These are phyloP conservation scores for Trichocladium antarcticum DNA, from an alignment of 495 filamentous ascomycete genomes.

Conservation along the genomic window DNA sequence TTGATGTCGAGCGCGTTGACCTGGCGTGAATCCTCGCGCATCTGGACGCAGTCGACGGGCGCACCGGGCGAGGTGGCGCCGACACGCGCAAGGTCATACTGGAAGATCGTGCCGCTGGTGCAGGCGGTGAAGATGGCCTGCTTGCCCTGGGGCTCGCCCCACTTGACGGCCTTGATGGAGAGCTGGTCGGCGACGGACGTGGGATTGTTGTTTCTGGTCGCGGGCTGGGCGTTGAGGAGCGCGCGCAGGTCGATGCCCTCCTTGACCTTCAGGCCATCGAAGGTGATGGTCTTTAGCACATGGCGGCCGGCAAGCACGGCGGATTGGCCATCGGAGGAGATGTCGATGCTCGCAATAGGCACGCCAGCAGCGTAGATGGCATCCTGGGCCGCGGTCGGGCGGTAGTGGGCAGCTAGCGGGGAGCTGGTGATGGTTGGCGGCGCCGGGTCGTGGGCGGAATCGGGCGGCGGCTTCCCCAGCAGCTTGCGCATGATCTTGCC, in stretches of 20 bases:
- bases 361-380: slow-evolving; percentile 60
- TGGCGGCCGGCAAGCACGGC: slow-evolving; percentile 74
- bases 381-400: slow-evolving; percentile 61
- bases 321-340: slow-evolving; percentile 61
- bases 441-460: slow-evolving; percentile 28
- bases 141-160: slow-evolving; percentile 46
- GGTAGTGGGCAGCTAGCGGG: slow-evolving; percentile 30
- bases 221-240: slow-evolving; percentile 58
- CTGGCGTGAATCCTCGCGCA: slow-evolving; percentile 73
- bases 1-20: slow-evolving; percentile 88
- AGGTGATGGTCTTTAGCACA: slow-evolving; percentile 69
- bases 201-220: slow-evolving; percentile 44
- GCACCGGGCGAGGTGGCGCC: slow-evolving; percentile 26
- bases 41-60: slow-evolving; percentile 61
- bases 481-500: slow-evolving; percentile 44
- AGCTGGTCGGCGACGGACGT: slow-evolving; percentile 55
- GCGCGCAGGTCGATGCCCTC: slow-evolving; percentile 74
- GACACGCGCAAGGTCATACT: slow-evolving; percentile 68
- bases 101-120: slow-evolving; percentile 72
- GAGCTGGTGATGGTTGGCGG: slow-evolving; percentile 27
- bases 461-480: slow-evolving; percentile 35
- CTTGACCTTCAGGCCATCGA: slow-evolving; percentile 56
- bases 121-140: slow-evolving; percentile 69
- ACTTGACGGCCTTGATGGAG: slow-evolving; percentile 73
- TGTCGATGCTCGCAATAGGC: slow-evolving; percentile 64